phyloP scores from a whole-genome alignment of 768 basidiomycete genomes.

The Macrolepiota fuliginosa region DNA sequence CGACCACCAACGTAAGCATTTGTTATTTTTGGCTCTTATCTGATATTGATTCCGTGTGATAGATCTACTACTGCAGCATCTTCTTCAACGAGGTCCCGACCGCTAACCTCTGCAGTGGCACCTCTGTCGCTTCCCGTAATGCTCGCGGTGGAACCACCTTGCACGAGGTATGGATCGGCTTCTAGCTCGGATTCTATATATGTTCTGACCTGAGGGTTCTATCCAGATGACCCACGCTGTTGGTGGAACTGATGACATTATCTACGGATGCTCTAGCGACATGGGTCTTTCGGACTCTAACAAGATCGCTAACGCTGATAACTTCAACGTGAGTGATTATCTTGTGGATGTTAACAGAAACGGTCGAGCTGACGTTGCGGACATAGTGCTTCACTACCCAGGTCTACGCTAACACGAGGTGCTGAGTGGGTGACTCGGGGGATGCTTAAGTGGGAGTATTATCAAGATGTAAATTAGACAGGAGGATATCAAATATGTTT shows the following conservation, averaged over 20 bases:
- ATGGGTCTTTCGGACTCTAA: conserved; percentile 34
- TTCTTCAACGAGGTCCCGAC: conserved; percentile 45
- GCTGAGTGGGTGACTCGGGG: conserved; percentile 21
- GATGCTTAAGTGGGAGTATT: too few relatives aligned
- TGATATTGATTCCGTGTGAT: background rate
- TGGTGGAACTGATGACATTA: conserved; percentile 37
- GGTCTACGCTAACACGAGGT: conserved; percentile 38
- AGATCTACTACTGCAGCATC: conserved; percentile 46
- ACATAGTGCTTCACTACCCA: conserved; percentile 44
- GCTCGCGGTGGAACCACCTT: conserved; percentile 47
- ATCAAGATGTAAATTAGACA: too few relatives aligned
- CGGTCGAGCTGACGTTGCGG: background rate
- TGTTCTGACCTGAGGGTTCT: background rate
- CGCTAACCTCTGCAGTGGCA: conserved; percentile 38
- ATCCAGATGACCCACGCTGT: conserved; percentile 39
- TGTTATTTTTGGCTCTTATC: background rate
- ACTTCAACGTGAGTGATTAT: conserved; percentile 37
- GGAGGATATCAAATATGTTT: too few relatives aligned
- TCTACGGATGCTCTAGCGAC: conserved; percentile 39
- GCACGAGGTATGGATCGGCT: conserved; percentile 34
- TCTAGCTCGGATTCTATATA: background rate
- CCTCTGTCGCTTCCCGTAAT: conserved; percentile 41
- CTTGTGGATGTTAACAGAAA: background rate
- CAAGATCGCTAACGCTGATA: conserved; percentile 39
- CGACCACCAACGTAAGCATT: conserved; percentile 38